Conservation (phyloP, 306 rosid genomes). For the Albizia julibrissin region DNA sequence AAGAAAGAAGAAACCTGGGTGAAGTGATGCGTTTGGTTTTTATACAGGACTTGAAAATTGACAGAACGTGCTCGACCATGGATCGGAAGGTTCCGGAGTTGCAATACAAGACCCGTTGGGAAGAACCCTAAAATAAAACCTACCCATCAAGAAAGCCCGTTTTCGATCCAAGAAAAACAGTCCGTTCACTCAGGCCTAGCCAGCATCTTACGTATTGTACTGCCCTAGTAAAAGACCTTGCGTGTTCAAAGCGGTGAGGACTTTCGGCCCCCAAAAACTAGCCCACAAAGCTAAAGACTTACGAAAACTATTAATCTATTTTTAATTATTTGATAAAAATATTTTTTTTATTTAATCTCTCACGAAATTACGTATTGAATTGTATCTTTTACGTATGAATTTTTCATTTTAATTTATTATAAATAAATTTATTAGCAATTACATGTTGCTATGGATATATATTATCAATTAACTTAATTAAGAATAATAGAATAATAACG, state of each 20-base stretch:
- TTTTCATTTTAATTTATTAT: neutral
- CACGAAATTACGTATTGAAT: neutral
- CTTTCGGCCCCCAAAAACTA: neutral
- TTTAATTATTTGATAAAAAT: too few relatives aligned
- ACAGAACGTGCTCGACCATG: neutral
- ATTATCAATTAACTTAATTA: neutral
- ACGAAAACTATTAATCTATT: too few relatives aligned
- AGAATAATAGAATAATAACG: neutral
- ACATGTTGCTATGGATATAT: neutral
- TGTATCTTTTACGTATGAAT: neutral
- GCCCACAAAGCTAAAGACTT: neutral
- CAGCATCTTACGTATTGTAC: neutral
- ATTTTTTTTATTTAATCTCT: neutral
- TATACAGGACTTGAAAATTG: neutral
- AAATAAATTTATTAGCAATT: neutral
- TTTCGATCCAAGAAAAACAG: neutral
- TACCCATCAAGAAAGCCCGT: neutral
- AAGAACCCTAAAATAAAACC: constrained; percentile 35
- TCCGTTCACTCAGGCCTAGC: neutral
- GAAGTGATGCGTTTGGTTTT: constrained; percentile 12
- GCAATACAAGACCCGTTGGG: constrained; percentile 39
- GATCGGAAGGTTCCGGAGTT: constrained; percentile 33
- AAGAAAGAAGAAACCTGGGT: neutral
- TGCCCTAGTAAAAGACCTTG: neutral
- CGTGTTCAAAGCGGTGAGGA: neutral